Evolutionary conservation across 331 rosid species (phyloP).

Genomic region (Spiraea crenata): DNA sequence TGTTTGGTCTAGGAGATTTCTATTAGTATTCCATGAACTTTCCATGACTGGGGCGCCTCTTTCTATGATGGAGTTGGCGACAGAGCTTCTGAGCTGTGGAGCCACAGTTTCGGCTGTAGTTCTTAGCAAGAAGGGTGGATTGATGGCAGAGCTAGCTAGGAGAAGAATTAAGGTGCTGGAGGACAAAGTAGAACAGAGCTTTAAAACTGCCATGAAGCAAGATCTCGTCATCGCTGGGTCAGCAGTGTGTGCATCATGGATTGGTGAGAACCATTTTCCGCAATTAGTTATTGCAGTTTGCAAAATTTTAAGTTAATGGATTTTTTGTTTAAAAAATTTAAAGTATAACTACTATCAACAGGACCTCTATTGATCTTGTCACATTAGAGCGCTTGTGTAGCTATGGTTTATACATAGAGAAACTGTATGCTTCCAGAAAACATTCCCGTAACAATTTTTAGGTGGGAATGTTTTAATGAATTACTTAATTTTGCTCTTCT

Average conservation of each 20-base stretch:
- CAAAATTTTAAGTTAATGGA: constrained; percentile 10
- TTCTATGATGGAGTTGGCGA: constrained; percentile 85
- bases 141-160: constrained; percentile 77
- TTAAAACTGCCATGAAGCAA: constrained; percentile 72
- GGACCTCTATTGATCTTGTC: background rate
- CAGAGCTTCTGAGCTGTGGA: constrained; percentile 82
- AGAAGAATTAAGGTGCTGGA: constrained; percentile 77
- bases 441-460: too few species aligned
- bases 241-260: constrained; percentile 87
- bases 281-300: constrained; percentile 3
- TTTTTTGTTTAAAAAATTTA: background rate
- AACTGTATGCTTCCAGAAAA: background rate
- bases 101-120: constrained; percentile 79
- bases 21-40: constrained; percentile 75
- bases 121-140: constrained; percentile 85
- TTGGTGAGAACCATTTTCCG: constrained; percentile 54
- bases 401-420: constrained; percentile 8
- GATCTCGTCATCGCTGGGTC: constrained; percentile 85
- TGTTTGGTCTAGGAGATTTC: constrained; percentile 74
- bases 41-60: constrained; percentile 91
- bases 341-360: constrained; percentile 5
- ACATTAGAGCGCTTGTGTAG: background rate
- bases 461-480: too few species aligned
- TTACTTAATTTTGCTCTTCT: background rate
- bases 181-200: constrained; percentile 69